Base-by-base conservation (phyloP, 2,329 filamentous ascomycete species). In the Penicillium brevicompactum region DNA sequence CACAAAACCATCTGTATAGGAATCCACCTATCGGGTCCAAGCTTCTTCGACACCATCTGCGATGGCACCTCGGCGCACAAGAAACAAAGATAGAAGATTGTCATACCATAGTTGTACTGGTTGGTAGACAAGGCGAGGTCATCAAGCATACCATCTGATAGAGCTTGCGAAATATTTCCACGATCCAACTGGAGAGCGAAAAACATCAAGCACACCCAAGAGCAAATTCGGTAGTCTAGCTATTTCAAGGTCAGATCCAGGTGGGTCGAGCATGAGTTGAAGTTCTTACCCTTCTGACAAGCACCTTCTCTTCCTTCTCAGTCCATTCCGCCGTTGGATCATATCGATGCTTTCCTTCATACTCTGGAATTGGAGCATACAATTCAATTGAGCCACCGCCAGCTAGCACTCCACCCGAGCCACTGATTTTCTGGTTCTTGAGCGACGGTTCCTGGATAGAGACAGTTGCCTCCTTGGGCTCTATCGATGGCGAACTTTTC, bases 11-110 rank as follows among this genome's bases (percentile, higher is more conserved):
- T 82, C 60, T 83, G 81, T 49, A 77, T 69, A 0, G 82, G 83
- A 37, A 84, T 81, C 81, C 81, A 84, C 22, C 77, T 74, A 56
- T 84, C 81, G 3, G 78, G 80, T 0, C 78, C 82, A 49, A 81
- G 68, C 74, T 75, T 83, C 65, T 84, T 82, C 51, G 74, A 76
- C 46, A 85, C 76, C 24, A 86, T 70, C 62, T 86, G 83, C 0
- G 81, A 84, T 0, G 84, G 84, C 0, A 86, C 72, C 60, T 84
- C 82, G 1, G 81, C 78, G 14, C 69, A 63, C 11, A 85, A 65
- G 64, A 84, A 84, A 46, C 69, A 78, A 11, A 84, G 52, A 8
- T 83, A 76, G 62, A 82, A 82, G 34, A 85, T 80, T 0, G 83
- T 84, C 34, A 77, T 81, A 46, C 82, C 82, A 13, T 79, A 68